A percentile compares a stretch with the other conserved stretches of the same genome.
These are phyloP conservation scores for Lophiostoma macrostomum DNA, from an alignment of 495 filamentous ascomycete species.

Conservation along the genomic window DNA sequence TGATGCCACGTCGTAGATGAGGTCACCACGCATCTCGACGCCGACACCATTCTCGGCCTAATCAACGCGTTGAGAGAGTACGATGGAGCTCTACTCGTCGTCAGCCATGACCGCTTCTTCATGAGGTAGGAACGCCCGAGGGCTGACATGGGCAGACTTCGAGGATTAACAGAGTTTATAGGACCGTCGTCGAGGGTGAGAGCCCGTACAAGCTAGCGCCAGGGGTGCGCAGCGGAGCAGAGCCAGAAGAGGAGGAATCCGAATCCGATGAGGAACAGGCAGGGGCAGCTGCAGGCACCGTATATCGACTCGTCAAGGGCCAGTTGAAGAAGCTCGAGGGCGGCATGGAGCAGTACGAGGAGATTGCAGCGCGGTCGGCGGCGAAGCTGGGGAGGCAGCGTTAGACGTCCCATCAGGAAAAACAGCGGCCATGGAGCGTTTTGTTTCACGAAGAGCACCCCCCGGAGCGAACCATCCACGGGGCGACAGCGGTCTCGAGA, in stretches of 20 bases:
- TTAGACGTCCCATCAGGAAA: too few species aligned
- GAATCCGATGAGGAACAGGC: constrained; percentile 47
- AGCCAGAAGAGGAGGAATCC: constrained; percentile 46
- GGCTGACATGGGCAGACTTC: not conserved
- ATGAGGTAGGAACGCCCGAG: constrained; percentile 45
- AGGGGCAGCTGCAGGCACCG: constrained; percentile 28
- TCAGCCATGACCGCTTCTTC: constrained; percentile 77
- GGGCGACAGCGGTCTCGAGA: too few species aligned
- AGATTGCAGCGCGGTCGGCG: constrained; percentile 32
- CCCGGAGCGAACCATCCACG: too few species aligned
- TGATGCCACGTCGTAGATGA: constrained; percentile 48
- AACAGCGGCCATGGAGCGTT: too few species aligned
- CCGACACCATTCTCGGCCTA: constrained; percentile 69
- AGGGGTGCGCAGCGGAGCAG: constrained; percentile 51
- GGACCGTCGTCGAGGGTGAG: constrained; percentile 57
- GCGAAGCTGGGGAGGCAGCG: constrained; percentile 30
- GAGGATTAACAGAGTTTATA: constrained; percentile 6
- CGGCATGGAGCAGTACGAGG: constrained; percentile 40
- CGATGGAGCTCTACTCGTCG: constrained; percentile 67
- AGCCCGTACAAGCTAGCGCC: constrained; percentile 42
- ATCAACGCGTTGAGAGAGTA: constrained; percentile 61
- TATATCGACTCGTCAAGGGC: constrained; percentile 37
- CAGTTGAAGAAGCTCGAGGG: constrained; percentile 38
- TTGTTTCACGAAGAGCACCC: too few species aligned
- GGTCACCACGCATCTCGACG: constrained; percentile 81